Base-by-base conservation (phyloP, 2,329 filamentous ascomycete genomes). In the Lasiodiplodia theobromae region DNA sequence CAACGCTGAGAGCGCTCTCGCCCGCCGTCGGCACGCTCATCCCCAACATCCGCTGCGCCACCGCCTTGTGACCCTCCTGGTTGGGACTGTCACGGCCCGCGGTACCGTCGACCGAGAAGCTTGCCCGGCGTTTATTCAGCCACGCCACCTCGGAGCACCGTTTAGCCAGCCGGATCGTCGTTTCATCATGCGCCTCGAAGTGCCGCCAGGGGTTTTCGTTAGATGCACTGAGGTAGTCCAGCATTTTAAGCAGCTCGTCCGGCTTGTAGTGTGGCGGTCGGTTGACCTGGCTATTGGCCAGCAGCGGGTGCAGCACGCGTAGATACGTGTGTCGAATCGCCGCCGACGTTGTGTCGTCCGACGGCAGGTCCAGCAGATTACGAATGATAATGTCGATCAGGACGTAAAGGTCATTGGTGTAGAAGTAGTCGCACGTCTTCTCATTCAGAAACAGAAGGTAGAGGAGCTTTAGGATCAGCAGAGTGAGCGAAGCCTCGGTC, bases 391-490 rank as follows among this genome's bases (percentile, higher is more conserved):
- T 96, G 76, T 99, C 96, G 57, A 98, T 86, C 18, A 99, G 87
- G 4, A 99, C 96, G 69, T 93, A 92, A 37, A 99, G 85, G 76
- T 99, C 96, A 77, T 99, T 99, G 34, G 94, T 97, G 80, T 98
- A 99, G 77, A 99, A 99, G 80, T 98, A 99, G 81, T 99, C 96
- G 78, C 96, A 93, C 0, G 96, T 99, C 18, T 91, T 88, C 68
- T 89, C 89, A 11, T 93, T 98, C 4, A 94, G 97, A 81, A 99
- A 99, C 11, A 99, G 86, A 44, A 99, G 88, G 80, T 98, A 99
- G 34, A 99, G 85, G 4, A 97, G 88, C 81, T 99, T 99, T 52
- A 99, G 86, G 69, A 98, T 98, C n/a, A 99, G 87, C 31, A 99
- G 86, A 80, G 99, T 96, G 47, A 97, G 87, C 1, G 94, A 95